Evolutionary conservation across 371 early-diverging fungal species (phyloP).

Genomic region (Syncephalastrum monosporum): DNA sequence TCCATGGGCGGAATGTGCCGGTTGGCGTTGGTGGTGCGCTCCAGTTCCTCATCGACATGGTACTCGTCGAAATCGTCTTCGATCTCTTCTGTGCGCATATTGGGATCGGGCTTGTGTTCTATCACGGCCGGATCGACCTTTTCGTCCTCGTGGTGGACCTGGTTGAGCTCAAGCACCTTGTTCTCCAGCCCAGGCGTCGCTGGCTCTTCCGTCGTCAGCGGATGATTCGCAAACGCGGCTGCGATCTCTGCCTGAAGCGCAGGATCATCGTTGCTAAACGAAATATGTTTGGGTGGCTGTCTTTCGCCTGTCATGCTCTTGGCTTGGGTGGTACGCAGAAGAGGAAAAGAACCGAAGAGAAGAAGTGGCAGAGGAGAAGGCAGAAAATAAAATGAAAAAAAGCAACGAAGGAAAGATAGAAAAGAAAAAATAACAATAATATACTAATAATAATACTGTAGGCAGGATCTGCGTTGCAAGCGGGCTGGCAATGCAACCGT

Average conservation of each 20-base stretch:
- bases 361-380: too few relatives aligned
- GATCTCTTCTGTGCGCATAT: slow-evolving; percentile 5
- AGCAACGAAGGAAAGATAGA: too few relatives aligned
- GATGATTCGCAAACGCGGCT: slow-evolving; percentile 9
- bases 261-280: too few relatives aligned
- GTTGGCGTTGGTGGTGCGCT: slow-evolving; percentile 31
- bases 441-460: too few relatives aligned
- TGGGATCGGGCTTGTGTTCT: slow-evolving; percentile 11
- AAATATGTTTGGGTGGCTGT: too few relatives aligned
- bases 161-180: slow-evolving; percentile 9
- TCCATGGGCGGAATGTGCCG: slow-evolving; percentile 21
- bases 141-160: slow-evolving; percentile 1
- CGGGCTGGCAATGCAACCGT: too few relatives aligned
- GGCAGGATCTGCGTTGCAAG: too few relatives aligned
- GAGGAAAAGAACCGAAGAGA: too few relatives aligned
- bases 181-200: slow-evolving; percentile 3
- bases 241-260: neutral
- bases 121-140: slow-evolving; percentile 7
- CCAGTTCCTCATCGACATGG: slow-evolving; percentile 27
- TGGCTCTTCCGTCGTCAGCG: slow-evolving; percentile 20
- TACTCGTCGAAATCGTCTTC: slow-evolving; percentile 17
- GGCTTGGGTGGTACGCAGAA: too few relatives aligned
- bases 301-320: too few relatives aligned
- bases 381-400: too few relatives aligned
- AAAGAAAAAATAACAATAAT: too few relatives aligned